Base-by-base conservation (phyloP, 129 eudicot species). In the Flaveria bidentis region DNA sequence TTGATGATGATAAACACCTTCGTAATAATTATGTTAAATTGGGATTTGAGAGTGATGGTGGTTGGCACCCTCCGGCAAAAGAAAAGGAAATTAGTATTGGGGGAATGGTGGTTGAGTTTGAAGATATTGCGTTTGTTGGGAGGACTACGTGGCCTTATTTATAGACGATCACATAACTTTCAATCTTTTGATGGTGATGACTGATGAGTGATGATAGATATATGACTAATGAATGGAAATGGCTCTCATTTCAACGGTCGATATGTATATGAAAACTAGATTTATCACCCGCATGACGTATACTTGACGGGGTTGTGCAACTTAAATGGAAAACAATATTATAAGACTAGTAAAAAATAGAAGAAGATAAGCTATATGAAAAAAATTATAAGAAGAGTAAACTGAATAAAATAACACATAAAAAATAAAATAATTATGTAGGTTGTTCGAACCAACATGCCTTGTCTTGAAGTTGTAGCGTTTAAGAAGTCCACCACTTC, bases 141-240 rank as follows among this genome's bases (percentile, higher is more conserved):
- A 70, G 33, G 53, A 60, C 74, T 74, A 83, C 86, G 81, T 83
- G 86, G 83, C 62, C 15, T 53, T 36, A 23, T 73, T 66, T 82
- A 82, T 73, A 36, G 62, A 82, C 80, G 23, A 44, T 75, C 46
- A 69, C 61, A n/a, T 61, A 4, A 16, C 45, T 74, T 25, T 45
- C 67, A 22, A 60, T 60, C 60, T 49, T 10, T 26, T 50, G 15
- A 1, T 26, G 7, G 6, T 28, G 30, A 28, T 28, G 3, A 28
- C 30, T 30, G 75, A 23, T 28, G 3, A 28, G 4, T 30, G 75
- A 23, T 18, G 50, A 49, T 15, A 11, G 36, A 23, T 20, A 20
- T 20, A 28, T 3, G 36, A 4, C 36, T 30, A 20, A 61, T 10
- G 41, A 28, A 5, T 61, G 39, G 9, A 62, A 25, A 6, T 22